Evolutionary conservation across 2,329 filamentous ascomycete species (phyloP).

Genomic region (Xylaria sp.): DNA sequence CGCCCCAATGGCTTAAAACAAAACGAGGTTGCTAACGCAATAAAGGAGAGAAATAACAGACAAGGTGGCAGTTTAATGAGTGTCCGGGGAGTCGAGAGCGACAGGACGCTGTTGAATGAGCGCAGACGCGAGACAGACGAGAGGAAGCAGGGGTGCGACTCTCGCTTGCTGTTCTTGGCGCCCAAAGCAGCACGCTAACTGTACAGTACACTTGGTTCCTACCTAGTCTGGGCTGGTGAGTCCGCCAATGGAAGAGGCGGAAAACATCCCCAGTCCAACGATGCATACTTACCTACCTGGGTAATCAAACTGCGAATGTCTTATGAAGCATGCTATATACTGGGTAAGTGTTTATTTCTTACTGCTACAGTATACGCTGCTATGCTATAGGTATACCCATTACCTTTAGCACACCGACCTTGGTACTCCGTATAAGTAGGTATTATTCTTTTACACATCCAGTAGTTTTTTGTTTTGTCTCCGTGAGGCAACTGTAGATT

Average conservation of each 20-base stretch:
- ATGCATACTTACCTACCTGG: no score
- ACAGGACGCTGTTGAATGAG: constrained; percentile 12
- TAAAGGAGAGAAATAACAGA: constrained; percentile 14
- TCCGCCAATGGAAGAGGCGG: background rate
- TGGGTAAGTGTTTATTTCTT: background rate
- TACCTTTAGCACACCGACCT: no score
- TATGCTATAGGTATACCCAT: no score
- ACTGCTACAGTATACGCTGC: background rate
- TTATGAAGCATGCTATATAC: background rate
- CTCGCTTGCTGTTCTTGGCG: constrained; percentile 11
- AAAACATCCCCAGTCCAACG: background rate
- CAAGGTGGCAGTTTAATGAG: constrained; percentile 18
- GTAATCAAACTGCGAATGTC: constrained; percentile 7
- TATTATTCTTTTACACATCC: background rate
- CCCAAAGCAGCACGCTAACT: background rate
- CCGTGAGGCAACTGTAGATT: no score
- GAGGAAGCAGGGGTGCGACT: constrained; percentile 12
- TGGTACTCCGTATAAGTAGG: no score
- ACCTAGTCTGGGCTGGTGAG: background rate
- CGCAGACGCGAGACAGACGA: constrained; percentile 13
- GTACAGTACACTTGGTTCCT: background rate
- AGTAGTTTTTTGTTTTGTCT: no score
- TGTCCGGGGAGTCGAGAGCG: constrained; percentile 7
- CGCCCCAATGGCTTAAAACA: constrained; percentile 1
- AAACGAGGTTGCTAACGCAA: constrained; percentile 2